A percentile compares a stretch with the other conserved stretches of the same genome.
phyloP scores from a whole-genome alignment of 1,139 yeast genomes.

The Blastobotrys proliferans region DNA sequence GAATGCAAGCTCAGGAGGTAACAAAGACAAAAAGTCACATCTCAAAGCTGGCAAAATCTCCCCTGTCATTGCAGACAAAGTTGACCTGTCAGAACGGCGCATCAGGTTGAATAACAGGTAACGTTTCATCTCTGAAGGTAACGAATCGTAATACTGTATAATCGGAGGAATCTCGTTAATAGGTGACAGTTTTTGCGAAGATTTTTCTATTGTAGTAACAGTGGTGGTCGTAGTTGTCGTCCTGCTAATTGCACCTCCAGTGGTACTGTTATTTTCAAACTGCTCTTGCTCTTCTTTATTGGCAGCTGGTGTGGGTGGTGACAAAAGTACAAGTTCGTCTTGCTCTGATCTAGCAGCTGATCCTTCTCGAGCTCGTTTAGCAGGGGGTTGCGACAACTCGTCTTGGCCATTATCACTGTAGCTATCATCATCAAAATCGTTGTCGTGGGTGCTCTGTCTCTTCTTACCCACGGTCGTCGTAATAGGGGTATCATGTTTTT shows the following conservation, averaged over 20 bases:
- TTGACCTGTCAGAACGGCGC: constrained; percentile 59
- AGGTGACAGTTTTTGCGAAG: background rate
- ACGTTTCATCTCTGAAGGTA: constrained; percentile 34
- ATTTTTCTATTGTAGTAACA: constrained; percentile 2
- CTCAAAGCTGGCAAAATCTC: constrained; percentile 57
- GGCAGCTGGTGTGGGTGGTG: constrained; percentile 7
- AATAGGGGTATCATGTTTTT: background rate
- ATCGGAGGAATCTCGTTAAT: constrained; percentile 29
- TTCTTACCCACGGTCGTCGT: no score
- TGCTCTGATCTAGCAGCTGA: no score
- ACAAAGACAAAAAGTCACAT: constrained; percentile 63
- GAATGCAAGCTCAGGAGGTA: constrained; percentile 76
- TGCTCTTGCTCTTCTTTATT: background rate
- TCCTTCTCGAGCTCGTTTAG: constrained; percentile 5
- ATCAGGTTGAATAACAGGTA: constrained; percentile 55
- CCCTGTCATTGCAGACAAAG: constrained; percentile 64
- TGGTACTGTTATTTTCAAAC: background rate
- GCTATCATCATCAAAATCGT: no score
- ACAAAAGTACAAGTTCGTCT: background rate
- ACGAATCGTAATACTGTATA: constrained; percentile 32
- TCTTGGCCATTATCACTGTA: background rate
- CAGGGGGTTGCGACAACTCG: background rate
- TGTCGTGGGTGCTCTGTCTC: no score
- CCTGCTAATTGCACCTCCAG: background rate
- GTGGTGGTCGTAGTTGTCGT: constrained; percentile 15